Base-by-base conservation (phyloP, 192 early-diverging fungal genomes). In the Backusella mclennaniae region DNA sequence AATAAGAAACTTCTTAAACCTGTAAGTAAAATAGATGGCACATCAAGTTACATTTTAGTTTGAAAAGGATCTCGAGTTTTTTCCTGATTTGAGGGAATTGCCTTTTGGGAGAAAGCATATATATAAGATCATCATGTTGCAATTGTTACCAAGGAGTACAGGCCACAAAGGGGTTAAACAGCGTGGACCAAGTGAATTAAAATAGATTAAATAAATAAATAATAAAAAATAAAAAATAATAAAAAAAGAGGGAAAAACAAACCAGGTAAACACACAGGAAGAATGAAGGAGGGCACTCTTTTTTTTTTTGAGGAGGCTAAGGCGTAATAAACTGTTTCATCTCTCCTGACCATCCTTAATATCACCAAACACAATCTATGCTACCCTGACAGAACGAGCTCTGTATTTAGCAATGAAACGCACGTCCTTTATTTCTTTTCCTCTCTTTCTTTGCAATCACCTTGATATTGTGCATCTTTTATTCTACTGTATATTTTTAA, bases 351-450 rank as follows among this genome's bases (percentile, higher is more conserved):
- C 23, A 12, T 7, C 9, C 23, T 63, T 63, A 63, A 63, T 63
- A 63, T 63, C 56, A 63, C 56, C 56, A 63, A 49, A 63, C 56
- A 29, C 23, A 49, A 49, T 44, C n/a, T 4, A 63, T 63, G 56
- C 56, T 63, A 63, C 23, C 53, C 53, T 56, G 53, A 63, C 11
- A 63, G 56, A 23, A 26, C 56, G 12, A 14, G 56, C 14, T 31
- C 56, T 63, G 56, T 63, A 63, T 63, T 63, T 63, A 63, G 56
- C 56, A 63, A 63, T 63, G 56, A 63, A 63, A 63, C 56, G 56
- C 56, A 63, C 56, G 56, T 63, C 56, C 56, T 29, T 63, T 63
- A 9, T 59, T 26, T 63, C 56, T 63, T 23, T 63, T 29, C 26
- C 12, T 26, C 23, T 26, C n/a, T 19, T 56, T 56, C 53, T 56